Evolutionary conservation across 371 early-diverging fungal genomes (phyloP).

Genomic region (Mortierella sp.): DNA sequence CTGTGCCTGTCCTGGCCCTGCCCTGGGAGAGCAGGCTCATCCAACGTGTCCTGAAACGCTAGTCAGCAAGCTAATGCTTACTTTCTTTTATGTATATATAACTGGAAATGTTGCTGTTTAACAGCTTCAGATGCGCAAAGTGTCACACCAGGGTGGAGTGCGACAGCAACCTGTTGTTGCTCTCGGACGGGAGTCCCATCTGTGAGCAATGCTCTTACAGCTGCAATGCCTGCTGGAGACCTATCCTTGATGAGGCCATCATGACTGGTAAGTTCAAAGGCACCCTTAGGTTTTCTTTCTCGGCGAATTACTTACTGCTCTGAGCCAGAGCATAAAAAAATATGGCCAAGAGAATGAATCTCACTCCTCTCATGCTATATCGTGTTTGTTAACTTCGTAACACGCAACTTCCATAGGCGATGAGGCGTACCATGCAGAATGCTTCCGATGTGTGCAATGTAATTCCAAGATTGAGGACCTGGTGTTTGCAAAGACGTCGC

Average conservation of each 20-base stretch:
- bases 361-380: not conserved
- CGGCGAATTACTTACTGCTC: not conserved
- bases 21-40: not conserved
- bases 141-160: slow-evolving; percentile 79
- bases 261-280: slow-evolving; percentile 71
- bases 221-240: slow-evolving; percentile 80
- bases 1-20: not conserved
- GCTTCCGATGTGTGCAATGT: slow-evolving; percentile 86
- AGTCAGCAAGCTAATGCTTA: not conserved
- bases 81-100: not conserved
- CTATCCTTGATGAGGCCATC: slow-evolving; percentile 89
- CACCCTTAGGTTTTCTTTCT: not conserved
- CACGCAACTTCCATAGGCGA: slow-evolving; percentile 74
- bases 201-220: slow-evolving; percentile 89
- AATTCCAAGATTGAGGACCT: slow-evolving; percentile 78
- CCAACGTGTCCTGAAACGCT: not conserved
- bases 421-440: slow-evolving; percentile 87
- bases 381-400: not conserved
- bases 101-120: too few species aligned
- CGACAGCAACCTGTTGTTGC: slow-evolving; percentile 79
- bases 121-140: slow-evolving; percentile 81
- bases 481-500: slow-evolving; percentile 84
- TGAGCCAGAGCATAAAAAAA: not conserved
- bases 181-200: slow-evolving; percentile 84
- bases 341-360: not conserved